Evolutionary conservation across 306 rosid species (phyloP), one percentile per base, ranked within the genome.

Genomic region (Alnus glutinosa): DNA sequence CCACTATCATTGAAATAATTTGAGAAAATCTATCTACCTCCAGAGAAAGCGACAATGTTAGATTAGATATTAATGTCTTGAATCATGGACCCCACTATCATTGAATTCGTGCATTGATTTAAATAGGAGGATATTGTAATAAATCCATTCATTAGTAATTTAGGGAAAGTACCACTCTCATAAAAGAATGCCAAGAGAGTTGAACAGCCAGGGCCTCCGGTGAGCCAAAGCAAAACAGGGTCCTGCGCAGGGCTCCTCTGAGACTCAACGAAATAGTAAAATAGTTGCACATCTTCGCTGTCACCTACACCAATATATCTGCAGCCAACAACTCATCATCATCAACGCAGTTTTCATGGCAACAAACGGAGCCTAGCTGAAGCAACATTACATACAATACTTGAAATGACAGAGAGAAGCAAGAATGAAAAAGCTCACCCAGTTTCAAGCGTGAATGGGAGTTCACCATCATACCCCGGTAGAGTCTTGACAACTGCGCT

Each of bases 121-220:
- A 39, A 3, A 0, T 3, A 58, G 13, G 9, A n/a, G 34, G 12
- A 7, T 39, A 39, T 39, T 39, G 4, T 7, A 19, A 58, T 9
- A 14, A 18, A 58, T 1, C 3, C n/a, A 55, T 55, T n/a, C 10
- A 18, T n/a, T 4, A 8, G 68, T 30, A n/a, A 5, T 4, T 5
- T 7, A 39, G 12, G 46, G 19, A 39, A 37, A 18, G 1, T 80
- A 80, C 83, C 83, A 36, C 75, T 80, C 70, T 75, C 79, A 48
- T 67, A 75, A 46, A 80, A 80, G 75, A 80, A 80, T 67, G 79
- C 83, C 37, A 68, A 55, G 11, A 74, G 83, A 18, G 59, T 54
- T 32, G 83, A 74, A 55, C 83, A 80, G 69, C 83, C 83, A 55
- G 83, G 83, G 11, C 83, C 83, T 46, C 83, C 79, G 64, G 83